Conservation (phyloP, 208 protist genomes). For the Trypanosoma grayi region DNA sequence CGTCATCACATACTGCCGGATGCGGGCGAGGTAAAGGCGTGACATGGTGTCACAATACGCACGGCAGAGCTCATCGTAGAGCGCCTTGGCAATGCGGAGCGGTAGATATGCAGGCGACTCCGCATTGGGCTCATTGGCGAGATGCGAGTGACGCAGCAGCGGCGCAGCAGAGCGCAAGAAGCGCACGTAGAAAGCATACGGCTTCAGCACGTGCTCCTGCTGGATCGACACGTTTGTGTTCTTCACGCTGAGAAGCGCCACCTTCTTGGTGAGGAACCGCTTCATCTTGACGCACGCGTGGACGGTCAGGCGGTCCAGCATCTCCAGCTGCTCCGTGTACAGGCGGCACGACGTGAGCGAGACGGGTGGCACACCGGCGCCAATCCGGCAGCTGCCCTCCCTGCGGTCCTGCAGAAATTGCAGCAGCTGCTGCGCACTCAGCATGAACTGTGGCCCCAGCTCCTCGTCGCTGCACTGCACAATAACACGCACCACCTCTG, state of each 20-base stretch:
- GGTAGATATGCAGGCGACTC: conserved; percentile 31
- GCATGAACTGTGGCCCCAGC: conserved; percentile 66
- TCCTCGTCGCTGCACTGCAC: conserved; percentile 66
- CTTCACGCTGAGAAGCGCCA: conserved; percentile 46
- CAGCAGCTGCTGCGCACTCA: conserved; percentile 50
- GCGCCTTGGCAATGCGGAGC: conserved; percentile 57
- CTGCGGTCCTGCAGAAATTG: conserved; percentile 60
- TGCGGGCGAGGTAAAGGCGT: conserved; percentile 61
- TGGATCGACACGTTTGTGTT: conserved; percentile 88
- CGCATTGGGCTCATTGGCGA: background rate
- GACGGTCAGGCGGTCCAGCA: conserved; percentile 70
- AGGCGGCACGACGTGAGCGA: conserved; percentile 42
- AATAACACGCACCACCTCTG: conserved; percentile 76
- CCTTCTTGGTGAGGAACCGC: conserved; percentile 63
- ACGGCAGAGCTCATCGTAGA: conserved; percentile 70
- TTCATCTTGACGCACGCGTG: conserved; percentile 79
- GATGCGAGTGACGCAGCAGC: conserved; percentile 42
- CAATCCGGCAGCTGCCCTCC: background rate
- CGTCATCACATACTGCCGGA: conserved; percentile 75
- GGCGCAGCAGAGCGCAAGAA: conserved; percentile 57
- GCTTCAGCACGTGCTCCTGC: conserved; percentile 74
- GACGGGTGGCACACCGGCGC: conserved; percentile 10
- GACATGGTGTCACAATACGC: conserved; percentile 79
- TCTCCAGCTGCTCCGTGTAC: conserved; percentile 53
- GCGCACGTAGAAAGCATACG: conserved; percentile 64